Evolutionary conservation across 2,329 filamentous ascomycete species (phyloP), one percentile per base, ranked within the genome.

Genomic region (Cercospora brassicicola): DNA sequence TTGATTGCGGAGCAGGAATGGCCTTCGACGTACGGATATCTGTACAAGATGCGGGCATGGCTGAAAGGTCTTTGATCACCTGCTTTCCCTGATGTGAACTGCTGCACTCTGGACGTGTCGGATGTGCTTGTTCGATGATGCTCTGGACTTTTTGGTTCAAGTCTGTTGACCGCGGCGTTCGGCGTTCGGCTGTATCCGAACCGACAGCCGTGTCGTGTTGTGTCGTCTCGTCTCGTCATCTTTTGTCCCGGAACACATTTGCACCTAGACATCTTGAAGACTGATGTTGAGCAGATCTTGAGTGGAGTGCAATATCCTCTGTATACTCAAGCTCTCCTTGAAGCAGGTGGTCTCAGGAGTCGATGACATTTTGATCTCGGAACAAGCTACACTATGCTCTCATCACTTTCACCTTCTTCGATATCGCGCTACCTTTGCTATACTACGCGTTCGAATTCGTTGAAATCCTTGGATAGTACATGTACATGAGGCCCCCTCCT

Each of bases 11-110:
- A 55, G 48, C 18, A 20, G 20, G 48, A 13, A 56, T 8, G 7
- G 8, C 23, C 33, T 45, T 61, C 23, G 62, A 83, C 92, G 74
- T 87, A 98, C 94, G 89, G 79, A 99, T 92, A 81, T 98, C 94
- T 88, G 94, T 92, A 84, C 95, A 99, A 71, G 94, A 97, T 81
- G 91, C 93, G 67, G 94, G 94, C 95, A 98, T 97, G 64, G 53
- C 55, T 59, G 15, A 15, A 2, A 23, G 1, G 0, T 13, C 8
- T 3, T 36, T 31, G 9, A 15, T 4, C n/a, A 18, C 3, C 30
- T 36, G 55, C 5, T 23, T 13, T 28, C 9, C 30, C 9, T 8
- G 48, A 55, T 30, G 48, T 26, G 13, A 10, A 7, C 1, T 55
- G 48, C 48, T 23, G 36, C 36, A 42, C 36, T 42, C 36, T 42